Conservation (phyloP, 177 flowering plant species). For the Vitis hybrid region DNA sequence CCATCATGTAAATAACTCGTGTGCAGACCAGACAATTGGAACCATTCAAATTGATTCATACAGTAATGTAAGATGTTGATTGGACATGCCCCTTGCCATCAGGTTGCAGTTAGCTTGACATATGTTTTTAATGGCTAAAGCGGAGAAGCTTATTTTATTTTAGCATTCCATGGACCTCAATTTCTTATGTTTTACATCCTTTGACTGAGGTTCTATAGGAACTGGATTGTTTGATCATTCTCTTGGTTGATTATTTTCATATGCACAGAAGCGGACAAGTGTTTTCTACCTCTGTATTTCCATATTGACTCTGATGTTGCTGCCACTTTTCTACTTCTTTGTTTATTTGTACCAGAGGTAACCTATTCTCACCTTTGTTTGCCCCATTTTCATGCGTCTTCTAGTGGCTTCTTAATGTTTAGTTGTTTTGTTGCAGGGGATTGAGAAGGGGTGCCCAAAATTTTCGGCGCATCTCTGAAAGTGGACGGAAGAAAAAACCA, state of each 20-base stretch:
- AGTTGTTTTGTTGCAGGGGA: constrained; percentile 35
- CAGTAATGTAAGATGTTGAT: no score
- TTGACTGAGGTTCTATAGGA: no score
- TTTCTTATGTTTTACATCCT: background rate
- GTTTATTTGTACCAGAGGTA: constrained; percentile 73
- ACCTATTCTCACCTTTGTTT: background rate
- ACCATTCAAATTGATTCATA: no score
- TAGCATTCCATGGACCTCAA: background rate
- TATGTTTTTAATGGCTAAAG: no score
- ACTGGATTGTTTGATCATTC: no score
- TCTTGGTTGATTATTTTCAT: background rate
- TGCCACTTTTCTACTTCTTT: constrained; percentile 61
- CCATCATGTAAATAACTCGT: no score
- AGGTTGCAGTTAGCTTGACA: no score
- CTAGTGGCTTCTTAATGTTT: background rate
- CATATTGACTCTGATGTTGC: constrained; percentile 57
- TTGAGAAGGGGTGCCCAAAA: constrained; percentile 41
- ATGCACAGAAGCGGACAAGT: constrained; percentile 60
- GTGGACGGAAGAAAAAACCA: constrained; percentile 45
- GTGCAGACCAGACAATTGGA: no score
- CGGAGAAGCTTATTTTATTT: background rate
- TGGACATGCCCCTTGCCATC: no score
- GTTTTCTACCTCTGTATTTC: constrained; percentile 50
- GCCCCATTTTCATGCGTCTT: background rate
- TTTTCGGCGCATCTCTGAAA: constrained; percentile 43